Evolutionary conservation across 441 rosid genomes (phyloP).

Genomic region (Populus hybrid): DNA sequence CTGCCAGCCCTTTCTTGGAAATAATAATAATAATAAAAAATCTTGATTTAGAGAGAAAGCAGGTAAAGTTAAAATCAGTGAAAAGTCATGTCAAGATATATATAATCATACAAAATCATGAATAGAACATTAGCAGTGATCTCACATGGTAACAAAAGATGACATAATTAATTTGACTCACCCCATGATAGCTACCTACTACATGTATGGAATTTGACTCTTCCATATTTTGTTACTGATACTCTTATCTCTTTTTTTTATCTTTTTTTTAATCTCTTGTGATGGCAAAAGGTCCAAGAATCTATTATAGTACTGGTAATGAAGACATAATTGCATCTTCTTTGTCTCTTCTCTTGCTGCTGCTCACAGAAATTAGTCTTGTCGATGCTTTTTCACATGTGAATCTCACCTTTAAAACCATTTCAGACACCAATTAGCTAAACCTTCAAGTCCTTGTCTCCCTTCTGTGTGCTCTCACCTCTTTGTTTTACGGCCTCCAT

Average conservation of each 20-base stretch:
- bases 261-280: neutral
- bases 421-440: neutral
- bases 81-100: neutral
- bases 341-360: constrained; percentile 10
- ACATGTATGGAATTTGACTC: neutral
- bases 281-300: constrained; percentile 8
- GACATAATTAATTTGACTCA: neutral
- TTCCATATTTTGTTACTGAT: neutral
- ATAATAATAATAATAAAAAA: no score
- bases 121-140: neutral
- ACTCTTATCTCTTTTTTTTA: neutral
- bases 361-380: neutral
- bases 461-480: neutral
- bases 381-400: neutral
- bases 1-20: neutral
- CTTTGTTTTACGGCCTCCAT: neutral
- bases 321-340: constrained; percentile 5
- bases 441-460: neutral
- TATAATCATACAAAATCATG: neutral
- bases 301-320: constrained; percentile 10
- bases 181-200: neutral
- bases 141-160: constrained; percentile 3
- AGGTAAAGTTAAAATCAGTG: neutral
- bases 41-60: neutral
- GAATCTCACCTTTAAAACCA: neutral